Evolutionary conservation across 1,139 yeast species (phyloP).

Genomic region (Chernovozyma sophiae-reginae): DNA sequence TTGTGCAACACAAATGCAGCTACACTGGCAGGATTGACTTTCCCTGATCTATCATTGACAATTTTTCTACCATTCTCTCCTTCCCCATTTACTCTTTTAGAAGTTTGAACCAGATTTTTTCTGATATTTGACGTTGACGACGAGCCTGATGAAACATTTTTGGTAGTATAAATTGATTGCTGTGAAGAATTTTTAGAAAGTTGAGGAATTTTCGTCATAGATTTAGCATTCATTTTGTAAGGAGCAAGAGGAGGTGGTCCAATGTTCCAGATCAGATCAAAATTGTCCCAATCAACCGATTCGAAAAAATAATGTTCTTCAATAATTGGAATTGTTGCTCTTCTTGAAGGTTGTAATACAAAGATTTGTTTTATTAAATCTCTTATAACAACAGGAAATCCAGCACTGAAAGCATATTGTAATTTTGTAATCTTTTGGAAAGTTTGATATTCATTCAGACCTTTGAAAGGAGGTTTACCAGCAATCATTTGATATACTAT

Average conservation of each 20-base stretch:
- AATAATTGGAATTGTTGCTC: slow-evolving; percentile 36
- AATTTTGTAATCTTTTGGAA: slow-evolving; percentile 49
- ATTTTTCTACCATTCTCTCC: background rate
- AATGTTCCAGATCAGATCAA: slow-evolving; percentile 61
- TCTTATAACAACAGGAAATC: slow-evolving; percentile 45
- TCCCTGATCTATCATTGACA: background rate
- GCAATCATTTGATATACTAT: slow-evolving; percentile 71
- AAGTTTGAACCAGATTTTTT: background rate
- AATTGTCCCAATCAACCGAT: slow-evolving; percentile 60
- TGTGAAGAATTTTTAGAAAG: slow-evolving; percentile 10
- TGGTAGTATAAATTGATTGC: slow-evolving; percentile 7
- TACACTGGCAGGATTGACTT: slow-evolving; percentile 37
- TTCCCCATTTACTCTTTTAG: background rate
- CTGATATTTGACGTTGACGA: background rate
- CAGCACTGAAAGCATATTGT: slow-evolving; percentile 62
- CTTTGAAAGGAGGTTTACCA: slow-evolving; percentile 79
- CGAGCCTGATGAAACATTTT: background rate
- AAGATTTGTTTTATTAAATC: slow-evolving; percentile 43
- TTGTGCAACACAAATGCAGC: slow-evolving; percentile 44
- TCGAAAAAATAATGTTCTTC: slow-evolving; percentile 67
- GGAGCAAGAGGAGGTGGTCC: slow-evolving; percentile 79
- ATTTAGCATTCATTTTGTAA: slow-evolving; percentile 48
- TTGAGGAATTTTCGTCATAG: slow-evolving; percentile 55
- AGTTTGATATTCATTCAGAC: slow-evolving; percentile 68
- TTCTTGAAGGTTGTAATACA: slow-evolving; percentile 41